These are phyloP conservation scores for Boletus huronensis DNA, from an alignment of 768 basidiomycete species.

Conservation along the genomic window DNA sequence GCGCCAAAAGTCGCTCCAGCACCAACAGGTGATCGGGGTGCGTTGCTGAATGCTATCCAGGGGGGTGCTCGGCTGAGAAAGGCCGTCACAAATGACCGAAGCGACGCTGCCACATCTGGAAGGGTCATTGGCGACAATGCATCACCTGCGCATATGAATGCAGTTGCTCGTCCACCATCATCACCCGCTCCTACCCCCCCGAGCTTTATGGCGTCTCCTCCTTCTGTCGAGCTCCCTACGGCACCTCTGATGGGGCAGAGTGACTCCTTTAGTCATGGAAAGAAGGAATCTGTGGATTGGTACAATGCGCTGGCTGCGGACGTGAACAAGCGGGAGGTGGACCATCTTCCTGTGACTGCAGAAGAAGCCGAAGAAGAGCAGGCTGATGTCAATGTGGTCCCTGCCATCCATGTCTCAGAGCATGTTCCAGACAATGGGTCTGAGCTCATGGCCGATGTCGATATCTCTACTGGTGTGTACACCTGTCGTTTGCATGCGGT, in stretches of 20 bases:
- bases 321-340: constrained; percentile 45
- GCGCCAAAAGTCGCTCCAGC: constrained; percentile 36
- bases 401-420: constrained; percentile 57
- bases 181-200: constrained; percentile 8
- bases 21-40: constrained; percentile 52
- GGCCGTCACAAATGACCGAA: constrained; percentile 81
- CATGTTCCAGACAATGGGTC: constrained; percentile 35
- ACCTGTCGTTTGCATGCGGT: not conserved
- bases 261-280: constrained; percentile 35
- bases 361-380: constrained; percentile 63
- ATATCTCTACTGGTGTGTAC: constrained; percentile 54
- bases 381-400: constrained; percentile 33
- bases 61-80: constrained; percentile 68
- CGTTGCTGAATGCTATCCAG: constrained; percentile 78
- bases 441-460: constrained; percentile 71
- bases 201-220: constrained; percentile 16
- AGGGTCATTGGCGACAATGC: constrained; percentile 72
- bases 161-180: constrained; percentile 40
- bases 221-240: constrained; percentile 19
- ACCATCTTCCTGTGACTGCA: constrained; percentile 46
- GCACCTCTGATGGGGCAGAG: constrained; percentile 12
- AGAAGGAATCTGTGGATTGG: constrained; percentile 88
- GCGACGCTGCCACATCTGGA: constrained; percentile 65
- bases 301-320: constrained; percentile 77
- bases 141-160: constrained; percentile 66